A percentile compares a stretch with the other conserved stretches of the same genome.
These are phyloP conservation scores for Candida freyschussii DNA, from an alignment of 1,139 yeast genomes.

Conservation along the genomic window DNA sequence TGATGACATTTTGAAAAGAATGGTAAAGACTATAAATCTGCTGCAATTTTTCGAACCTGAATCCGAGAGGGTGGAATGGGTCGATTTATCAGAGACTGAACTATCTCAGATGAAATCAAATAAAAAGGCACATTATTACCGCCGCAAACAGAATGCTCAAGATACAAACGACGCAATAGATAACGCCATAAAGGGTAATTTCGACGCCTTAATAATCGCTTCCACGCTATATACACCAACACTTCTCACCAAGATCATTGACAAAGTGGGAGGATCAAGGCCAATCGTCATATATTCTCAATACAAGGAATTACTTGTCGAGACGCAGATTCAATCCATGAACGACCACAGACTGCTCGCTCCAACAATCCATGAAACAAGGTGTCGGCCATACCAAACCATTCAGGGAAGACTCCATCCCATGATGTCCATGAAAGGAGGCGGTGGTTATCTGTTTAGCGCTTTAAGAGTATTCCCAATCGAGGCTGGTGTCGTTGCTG, in stretches of 20 bases:
- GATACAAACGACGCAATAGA: constrained; percentile 52
- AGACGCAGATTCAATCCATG: constrained; percentile 62
- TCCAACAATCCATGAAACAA: constrained; percentile 76
- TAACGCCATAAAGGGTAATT: constrained; percentile 45
- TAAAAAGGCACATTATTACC: constrained; percentile 62
- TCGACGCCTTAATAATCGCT: constrained; percentile 75
- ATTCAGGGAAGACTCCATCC: constrained; percentile 95
- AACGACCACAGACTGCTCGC: constrained; percentile 70
- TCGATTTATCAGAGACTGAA: constrained; percentile 47
- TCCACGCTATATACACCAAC: constrained; percentile 68
- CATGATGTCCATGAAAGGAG: constrained; percentile 86
- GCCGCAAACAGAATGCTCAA: constrained; percentile 55
- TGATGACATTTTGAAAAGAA: constrained; percentile 43
- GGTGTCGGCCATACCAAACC: constrained; percentile 86
- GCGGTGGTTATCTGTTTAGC: constrained; percentile 83
- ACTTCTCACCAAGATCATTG: constrained; percentile 57
- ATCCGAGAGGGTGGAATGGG: constrained; percentile 48
- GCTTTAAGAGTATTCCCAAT: constrained; percentile 79
- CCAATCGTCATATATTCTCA: constrained; percentile 81
- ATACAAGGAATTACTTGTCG: constrained; percentile 72
- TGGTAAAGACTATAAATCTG: constrained; percentile 70
- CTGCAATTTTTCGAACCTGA: constrained; percentile 80
- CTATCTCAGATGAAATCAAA: constrained; percentile 51
- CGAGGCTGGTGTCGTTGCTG: constrained; percentile 33
- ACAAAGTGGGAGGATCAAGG: constrained; percentile 77